Conservation (phyloP, 1,284 basidiomycete species). For the Anthracocystis panici-leucophaei region DNA sequence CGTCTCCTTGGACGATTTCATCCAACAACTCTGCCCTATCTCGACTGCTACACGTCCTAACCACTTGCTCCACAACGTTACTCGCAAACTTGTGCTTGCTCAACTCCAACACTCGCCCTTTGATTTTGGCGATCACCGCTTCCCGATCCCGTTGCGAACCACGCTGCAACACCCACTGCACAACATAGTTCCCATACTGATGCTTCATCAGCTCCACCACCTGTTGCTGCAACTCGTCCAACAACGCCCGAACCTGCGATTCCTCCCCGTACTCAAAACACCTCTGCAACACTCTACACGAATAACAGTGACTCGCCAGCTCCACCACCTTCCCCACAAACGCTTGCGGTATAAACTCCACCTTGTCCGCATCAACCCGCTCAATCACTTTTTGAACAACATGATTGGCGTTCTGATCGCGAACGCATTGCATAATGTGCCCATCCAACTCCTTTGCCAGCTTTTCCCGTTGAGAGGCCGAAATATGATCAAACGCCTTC, state of each 20-base stretch:
- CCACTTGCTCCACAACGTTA: constrained; percentile 94
- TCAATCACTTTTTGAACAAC: constrained; percentile 74
- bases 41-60: constrained; percentile 77
- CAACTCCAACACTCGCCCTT: constrained; percentile 80
- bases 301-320: constrained; percentile 89
- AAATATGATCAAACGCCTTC: constrained; percentile 75
- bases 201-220: constrained; percentile 71
- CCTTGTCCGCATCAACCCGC: constrained; percentile 76
- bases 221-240: constrained; percentile 86
- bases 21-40: constrained; percentile 80
- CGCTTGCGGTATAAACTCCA: constrained; percentile 78
- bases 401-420: constrained; percentile 94
- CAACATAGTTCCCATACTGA: constrained; percentile 82
- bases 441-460: constrained; percentile 78
- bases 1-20: constrained; percentile 77
- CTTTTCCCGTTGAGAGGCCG: constrained; percentile 31
- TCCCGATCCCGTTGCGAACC: constrained; percentile 80
- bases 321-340: constrained; percentile 87
- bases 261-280: constrained; percentile 80
- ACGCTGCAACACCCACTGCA: constrained; percentile 90
- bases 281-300: constrained; percentile 93
- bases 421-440: constrained; percentile 86
- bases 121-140: constrained; percentile 79
- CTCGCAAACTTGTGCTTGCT: constrained; percentile 89
- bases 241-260: constrained; percentile 77